Base-by-base conservation (phyloP, 73 alveolate species). In the Stentor roeselii region DNA sequence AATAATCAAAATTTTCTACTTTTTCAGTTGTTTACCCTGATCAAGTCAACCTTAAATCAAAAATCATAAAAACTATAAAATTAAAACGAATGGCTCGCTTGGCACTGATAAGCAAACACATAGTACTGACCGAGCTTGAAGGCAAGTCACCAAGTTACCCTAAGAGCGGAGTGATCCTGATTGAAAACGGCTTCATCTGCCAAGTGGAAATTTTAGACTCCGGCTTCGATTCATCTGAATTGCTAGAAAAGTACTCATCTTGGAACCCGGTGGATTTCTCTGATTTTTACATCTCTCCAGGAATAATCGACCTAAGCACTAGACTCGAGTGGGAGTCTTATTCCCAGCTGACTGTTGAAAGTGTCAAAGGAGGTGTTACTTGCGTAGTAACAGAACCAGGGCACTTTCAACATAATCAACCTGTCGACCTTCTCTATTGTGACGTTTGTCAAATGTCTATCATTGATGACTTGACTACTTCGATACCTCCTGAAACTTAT, bases 351-450 rank as follows among this genome's bases (percentile, higher is more conserved):
- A 67, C 80, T 40, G 21, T 27, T 27, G 80, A 21, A 1, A 40
- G 42, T 14, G 80, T 67, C 34, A 21, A 21, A 67, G 80, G 80
- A 30, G 80, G 80, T 30, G 80, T 67, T 21, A 67, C 80, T 67
- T 34, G 21, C 11, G n/a, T 67, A 21, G 21, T 30, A 30, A 40
- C 11, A 30, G 80, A 67, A 67, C 27, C 37, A 67, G 80, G 80
- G 41, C 37, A 67, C 41, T n/a, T n/a, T n/a, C 37, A 67, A 27
- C 11, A 21, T 67, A 21, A n/a, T 30, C 80, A 67, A 34, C 80
- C 80, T 67, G 11, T 67, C 15, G 41, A 27, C 2, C 42, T 27
- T 15, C 80, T 67, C 34, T 67, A 67, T 67, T 67, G 80, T 67
- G 80, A 67, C 80, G 80, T 67, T 21, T 36, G 50, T 32, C n/a